Conservation (phyloP, 2,329 filamentous ascomycete species). For the Neonectria sp. region DNA sequence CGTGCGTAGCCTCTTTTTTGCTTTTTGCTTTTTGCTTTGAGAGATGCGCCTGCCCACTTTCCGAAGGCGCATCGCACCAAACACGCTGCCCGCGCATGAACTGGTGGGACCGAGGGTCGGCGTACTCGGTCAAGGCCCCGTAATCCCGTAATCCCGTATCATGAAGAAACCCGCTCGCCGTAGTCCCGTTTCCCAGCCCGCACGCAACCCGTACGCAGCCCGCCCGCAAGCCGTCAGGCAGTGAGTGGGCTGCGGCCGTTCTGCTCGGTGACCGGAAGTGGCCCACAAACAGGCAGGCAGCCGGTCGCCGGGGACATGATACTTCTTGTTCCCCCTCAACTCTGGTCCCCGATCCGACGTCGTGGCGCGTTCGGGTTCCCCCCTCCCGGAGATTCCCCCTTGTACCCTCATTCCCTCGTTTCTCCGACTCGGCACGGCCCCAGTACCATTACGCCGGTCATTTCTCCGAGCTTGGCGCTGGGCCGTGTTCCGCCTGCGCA, state of each 20-base stretch:
- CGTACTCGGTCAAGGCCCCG: slow-evolving; percentile 5
- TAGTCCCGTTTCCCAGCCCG: neutral
- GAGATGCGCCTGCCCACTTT: neutral
- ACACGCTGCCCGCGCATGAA: slow-evolving; percentile 19
- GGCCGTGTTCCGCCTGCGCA: slow-evolving; percentile 10
- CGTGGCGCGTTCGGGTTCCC: neutral
- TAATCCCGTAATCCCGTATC: slow-evolving; percentile 10
- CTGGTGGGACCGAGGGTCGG: slow-evolving; percentile 21
- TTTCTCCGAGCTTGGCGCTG: slow-evolving; percentile 21
- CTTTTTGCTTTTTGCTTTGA: neutral
- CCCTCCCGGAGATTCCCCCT: neutral
- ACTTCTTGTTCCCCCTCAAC: neutral
- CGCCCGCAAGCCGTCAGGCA: neutral
- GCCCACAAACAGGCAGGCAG: neutral
- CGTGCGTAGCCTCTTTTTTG: slow-evolving; percentile 2
- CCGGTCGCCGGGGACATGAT: neutral
- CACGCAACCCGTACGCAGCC: neutral
- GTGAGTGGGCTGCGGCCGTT: slow-evolving; percentile 1
- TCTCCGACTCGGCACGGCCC: slow-evolving; percentile 9
- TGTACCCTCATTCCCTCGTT: neutral
- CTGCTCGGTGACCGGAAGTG: neutral
- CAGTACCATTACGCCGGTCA: slow-evolving; percentile 8
- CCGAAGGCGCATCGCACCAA: neutral
- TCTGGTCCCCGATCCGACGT: neutral
- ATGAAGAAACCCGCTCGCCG: neutral